Conservation (phyloP, 2,329 filamentous ascomycete species). For the Dactylellina cionopaga region DNA sequence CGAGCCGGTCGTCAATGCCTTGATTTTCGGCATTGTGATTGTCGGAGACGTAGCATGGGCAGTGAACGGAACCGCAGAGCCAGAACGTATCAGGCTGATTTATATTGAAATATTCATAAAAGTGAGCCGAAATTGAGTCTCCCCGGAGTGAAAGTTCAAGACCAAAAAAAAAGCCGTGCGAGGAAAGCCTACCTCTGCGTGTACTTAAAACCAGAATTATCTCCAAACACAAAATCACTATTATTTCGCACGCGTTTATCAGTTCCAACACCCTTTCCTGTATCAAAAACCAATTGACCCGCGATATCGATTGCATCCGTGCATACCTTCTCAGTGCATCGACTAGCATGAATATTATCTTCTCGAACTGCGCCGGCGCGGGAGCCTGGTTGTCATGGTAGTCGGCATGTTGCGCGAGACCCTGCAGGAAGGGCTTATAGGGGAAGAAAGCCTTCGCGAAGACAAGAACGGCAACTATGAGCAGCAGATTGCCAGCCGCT, state of each 20-base stretch:
- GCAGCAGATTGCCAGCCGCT: conserved; percentile 76
- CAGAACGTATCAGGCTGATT: conserved; percentile 80
- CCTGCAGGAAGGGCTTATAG: conserved; percentile 92
- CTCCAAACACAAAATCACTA: conserved; percentile 91
- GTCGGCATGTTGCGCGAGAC: conserved; percentile 75
- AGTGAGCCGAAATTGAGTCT: background rate
- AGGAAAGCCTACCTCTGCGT: conserved; percentile 77
- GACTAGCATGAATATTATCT: conserved; percentile 95
- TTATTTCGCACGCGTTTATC: conserved; percentile 7
- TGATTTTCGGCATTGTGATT: conserved; percentile 97
- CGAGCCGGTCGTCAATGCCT: conserved; percentile 95
- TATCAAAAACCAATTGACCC: background rate
- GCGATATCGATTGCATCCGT: background rate
- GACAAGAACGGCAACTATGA: conserved; percentile 76
- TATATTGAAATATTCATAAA: conserved; percentile 11
- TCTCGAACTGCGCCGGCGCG: conserved; percentile 80
- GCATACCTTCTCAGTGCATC: conserved; percentile 86
- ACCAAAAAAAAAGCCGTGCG: conserved; percentile 12
- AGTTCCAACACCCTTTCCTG: background rate
- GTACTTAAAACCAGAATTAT: conserved; percentile 82
- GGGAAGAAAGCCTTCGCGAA: conserved; percentile 96
- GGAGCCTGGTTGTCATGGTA: conserved; percentile 58
- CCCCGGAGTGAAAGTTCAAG: background rate
- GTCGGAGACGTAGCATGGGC: conserved; percentile 96
- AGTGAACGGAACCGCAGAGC: conserved; percentile 88